A percentile compares a stretch with the other conserved stretches of the same genome.
These are phyloP conservation scores for Phyllosticta citrichinensis DNA, from an alignment of 2,329 filamentous ascomycete genomes.

Conservation along the genomic window DNA sequence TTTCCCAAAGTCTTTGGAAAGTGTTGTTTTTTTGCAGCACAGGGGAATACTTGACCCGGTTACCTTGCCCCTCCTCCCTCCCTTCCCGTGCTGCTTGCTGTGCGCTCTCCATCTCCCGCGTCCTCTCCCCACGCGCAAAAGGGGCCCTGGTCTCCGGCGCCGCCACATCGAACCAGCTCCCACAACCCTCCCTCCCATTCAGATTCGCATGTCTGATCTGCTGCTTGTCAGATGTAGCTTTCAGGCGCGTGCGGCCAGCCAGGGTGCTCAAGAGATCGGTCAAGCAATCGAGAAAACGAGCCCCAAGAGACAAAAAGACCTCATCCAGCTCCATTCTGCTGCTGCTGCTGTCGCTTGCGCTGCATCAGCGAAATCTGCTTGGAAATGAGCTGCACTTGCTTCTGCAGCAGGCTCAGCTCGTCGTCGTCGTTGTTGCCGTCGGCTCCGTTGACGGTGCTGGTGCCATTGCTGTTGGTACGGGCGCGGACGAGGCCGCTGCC, in stretches of 20 bases:
- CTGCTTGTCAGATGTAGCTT: background rate
- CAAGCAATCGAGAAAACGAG: background rate
- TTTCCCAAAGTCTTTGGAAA: too few species aligned
- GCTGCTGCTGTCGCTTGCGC: slow-evolving; percentile 1
- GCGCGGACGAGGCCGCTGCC: slow-evolving; percentile 8
- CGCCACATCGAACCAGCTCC: background rate
- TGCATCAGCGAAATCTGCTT: slow-evolving; percentile 12
- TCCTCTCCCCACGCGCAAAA: background rate
- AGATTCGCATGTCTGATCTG: background rate
- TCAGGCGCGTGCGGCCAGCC: background rate
- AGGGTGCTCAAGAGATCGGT: background rate
- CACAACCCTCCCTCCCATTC: background rate
- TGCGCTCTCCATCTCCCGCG: background rate
- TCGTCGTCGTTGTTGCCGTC: slow-evolving; percentile 5
- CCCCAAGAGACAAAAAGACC: background rate
- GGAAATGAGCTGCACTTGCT: slow-evolving; percentile 10
- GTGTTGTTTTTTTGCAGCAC: too few species aligned
- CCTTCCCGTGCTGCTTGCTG: background rate
- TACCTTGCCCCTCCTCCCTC: background rate
- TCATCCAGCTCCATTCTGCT: slow-evolving; percentile 4
- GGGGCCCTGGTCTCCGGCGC: background rate
- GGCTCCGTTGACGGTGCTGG: background rate
- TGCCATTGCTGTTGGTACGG: slow-evolving; percentile 1
- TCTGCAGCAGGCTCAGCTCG: slow-evolving; percentile 9
- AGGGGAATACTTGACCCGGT: too few species aligned